Evolutionary conservation across 2,329 filamentous ascomycete species (phyloP).

Genomic region (Pestalotiopsis sp.): DNA sequence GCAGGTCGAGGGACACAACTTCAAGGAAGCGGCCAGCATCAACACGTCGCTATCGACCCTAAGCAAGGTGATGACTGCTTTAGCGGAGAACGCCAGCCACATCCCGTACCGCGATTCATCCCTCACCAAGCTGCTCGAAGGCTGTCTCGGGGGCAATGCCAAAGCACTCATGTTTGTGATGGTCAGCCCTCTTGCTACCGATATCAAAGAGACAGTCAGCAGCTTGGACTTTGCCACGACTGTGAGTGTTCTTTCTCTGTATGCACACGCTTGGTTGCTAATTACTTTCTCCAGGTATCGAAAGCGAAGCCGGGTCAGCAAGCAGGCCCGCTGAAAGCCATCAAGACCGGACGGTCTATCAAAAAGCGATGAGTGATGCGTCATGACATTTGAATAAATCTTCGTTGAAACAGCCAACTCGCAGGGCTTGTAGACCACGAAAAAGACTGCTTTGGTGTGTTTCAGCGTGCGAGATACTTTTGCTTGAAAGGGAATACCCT

Average conservation of each 20-base stretch:
- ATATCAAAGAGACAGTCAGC: constrained; percentile 19
- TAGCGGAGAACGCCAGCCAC: constrained; percentile 17
- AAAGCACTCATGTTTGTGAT: constrained; percentile 33
- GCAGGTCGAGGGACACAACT: constrained; percentile 16
- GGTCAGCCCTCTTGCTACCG: constrained; percentile 24
- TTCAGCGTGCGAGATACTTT: constrained; percentile 5
- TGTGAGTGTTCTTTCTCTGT: not conserved
- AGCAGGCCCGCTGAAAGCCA: constrained; percentile 13
- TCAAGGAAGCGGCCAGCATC: constrained; percentile 25
- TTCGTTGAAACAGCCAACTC: not conserved
- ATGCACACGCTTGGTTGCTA: not conserved
- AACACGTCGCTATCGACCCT: constrained; percentile 24
- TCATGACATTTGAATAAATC: not conserved
- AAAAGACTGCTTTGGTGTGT: not conserved
- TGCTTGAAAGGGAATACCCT: constrained; percentile 12
- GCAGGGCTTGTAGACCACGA: not conserved
- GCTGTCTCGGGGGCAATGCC: constrained; percentile 23
- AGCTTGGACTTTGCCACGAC: constrained; percentile 20
- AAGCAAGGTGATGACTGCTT: constrained; percentile 18
- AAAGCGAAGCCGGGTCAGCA: constrained; percentile 17
- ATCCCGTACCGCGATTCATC: constrained; percentile 19
- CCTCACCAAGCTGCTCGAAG: constrained; percentile 25
- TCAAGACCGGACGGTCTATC: constrained; percentile 14
- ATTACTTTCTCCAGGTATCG: constrained; percentile 13
- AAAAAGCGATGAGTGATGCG: constrained; percentile 10